Conservation (phyloP, 1,284 basidiomycete genomes). For the Leccinum fuscescens region DNA sequence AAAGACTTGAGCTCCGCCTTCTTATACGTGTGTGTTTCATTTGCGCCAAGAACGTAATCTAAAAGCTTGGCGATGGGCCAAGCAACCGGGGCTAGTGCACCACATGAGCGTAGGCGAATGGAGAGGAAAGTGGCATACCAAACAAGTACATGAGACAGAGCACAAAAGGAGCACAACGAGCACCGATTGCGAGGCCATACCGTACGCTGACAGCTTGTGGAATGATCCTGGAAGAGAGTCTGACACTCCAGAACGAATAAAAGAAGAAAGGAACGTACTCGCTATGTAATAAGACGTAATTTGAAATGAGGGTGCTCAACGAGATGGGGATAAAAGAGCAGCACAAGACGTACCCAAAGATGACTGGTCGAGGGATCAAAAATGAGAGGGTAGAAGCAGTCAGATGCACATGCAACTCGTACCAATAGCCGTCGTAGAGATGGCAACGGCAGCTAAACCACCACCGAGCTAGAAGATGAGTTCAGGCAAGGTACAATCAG, state of each 20-base stretch:
- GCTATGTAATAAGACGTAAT: slow-evolving; percentile 33
- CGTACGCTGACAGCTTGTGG: slow-evolving; percentile 87
- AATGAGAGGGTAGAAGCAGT: background rate
- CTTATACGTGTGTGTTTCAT: slow-evolving; percentile 80
- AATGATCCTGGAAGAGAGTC: slow-evolving; percentile 65
- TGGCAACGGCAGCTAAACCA: slow-evolving; percentile 79
- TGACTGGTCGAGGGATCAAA: slow-evolving; percentile 44
- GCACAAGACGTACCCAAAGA: slow-evolving; percentile 66
- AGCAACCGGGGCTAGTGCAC: slow-evolving; percentile 68
- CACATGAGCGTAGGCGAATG: background rate
- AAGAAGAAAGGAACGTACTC: slow-evolving; percentile 38
- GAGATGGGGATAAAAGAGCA: background rate
- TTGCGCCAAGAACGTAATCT: slow-evolving; percentile 72
- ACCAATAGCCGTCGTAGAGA: slow-evolving; percentile 85
- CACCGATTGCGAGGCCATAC: slow-evolving; percentile 88
- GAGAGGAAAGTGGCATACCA: slow-evolving; percentile 36
- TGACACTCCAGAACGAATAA: background rate
- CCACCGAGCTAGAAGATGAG: slow-evolving; percentile 63
- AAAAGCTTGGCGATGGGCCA: slow-evolving; percentile 88
- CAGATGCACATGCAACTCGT: slow-evolving; percentile 20
- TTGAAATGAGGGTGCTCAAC: background rate
- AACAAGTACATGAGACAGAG: slow-evolving; percentile 79
- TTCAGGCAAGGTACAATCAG: background rate
- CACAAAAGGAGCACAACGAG: slow-evolving; percentile 82
- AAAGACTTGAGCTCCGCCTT: slow-evolving; percentile 93